phyloP scores from a whole-genome alignment of 2,329 filamentous ascomycete genomes.

The Pseudogymnoascus sp. region DNA sequence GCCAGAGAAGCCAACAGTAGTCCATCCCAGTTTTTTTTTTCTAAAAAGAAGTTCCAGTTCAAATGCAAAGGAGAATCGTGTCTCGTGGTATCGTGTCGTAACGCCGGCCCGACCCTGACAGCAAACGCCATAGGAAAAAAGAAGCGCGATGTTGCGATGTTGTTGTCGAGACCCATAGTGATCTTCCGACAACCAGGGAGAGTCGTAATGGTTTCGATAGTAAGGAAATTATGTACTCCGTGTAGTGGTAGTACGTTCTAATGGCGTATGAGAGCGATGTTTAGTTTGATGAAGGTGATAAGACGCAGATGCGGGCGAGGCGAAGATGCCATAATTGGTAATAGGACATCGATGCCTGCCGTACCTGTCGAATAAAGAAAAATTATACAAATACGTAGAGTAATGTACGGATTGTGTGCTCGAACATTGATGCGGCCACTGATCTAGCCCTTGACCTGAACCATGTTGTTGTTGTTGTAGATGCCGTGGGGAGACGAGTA shows the following conservation, averaged over 20 bases:
- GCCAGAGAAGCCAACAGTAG: constrained; percentile 3
- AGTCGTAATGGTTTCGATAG: neutral
- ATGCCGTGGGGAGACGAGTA: neutral
- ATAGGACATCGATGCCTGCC: neutral
- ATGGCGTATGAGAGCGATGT: constrained; percentile 1
- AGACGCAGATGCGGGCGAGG: neutral
- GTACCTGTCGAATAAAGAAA: neutral
- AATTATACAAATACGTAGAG: constrained; percentile 4
- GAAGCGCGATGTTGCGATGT: neutral
- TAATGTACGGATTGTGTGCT: constrained; percentile 1
- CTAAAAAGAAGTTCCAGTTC: neutral
- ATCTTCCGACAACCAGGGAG: neutral
- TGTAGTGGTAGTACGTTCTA: constrained; percentile 4
- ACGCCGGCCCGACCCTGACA: neutral
- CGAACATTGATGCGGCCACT: neutral
- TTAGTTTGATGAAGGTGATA: constrained; percentile 1
- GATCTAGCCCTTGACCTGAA: constrained; percentile 23
- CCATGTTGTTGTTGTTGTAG: constrained; percentile 18
- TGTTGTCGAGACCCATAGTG: neutral
- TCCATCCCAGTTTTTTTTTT: neutral
- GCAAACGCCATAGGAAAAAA: constrained; percentile 1
- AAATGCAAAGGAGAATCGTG: constrained; percentile 5
- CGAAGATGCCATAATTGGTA: neutral
- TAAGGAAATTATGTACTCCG: constrained; percentile 1
- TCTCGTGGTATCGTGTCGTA: constrained; percentile 3